These are phyloP conservation scores for Mucor irregularis DNA, from an alignment of 371 early-diverging fungal genomes.

Conservation along the genomic window DNA sequence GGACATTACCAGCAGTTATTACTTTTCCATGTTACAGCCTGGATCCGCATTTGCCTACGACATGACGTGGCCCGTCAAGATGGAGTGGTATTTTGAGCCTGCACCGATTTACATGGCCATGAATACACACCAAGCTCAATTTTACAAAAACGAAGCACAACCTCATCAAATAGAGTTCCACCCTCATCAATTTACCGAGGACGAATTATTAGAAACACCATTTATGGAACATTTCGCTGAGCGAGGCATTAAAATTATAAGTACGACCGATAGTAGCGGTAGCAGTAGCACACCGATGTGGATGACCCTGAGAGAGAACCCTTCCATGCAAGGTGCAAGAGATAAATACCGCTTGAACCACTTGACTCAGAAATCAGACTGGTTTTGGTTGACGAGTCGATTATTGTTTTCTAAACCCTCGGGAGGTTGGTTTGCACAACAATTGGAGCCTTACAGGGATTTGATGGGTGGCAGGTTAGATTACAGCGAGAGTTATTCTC, in stretches of 20 bases:
- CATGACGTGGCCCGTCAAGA: constrained; percentile 30
- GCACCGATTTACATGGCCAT: constrained; percentile 35
- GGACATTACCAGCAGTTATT: constrained; percentile 33
- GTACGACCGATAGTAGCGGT: constrained; percentile 3
- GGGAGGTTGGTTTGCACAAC: constrained; percentile 19
- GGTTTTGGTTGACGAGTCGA: constrained; percentile 39
- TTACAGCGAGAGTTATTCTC: constrained; percentile 9
- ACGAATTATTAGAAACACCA: constrained; percentile 3
- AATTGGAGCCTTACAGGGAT: constrained; percentile 30
- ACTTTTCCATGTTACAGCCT: constrained; percentile 40
- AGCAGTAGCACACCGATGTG: neutral
- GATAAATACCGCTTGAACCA: constrained; percentile 36
- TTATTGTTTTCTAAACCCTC: constrained; percentile 36
- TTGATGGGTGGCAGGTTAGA: constrained; percentile 40
- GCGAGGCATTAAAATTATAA: constrained; percentile 8
- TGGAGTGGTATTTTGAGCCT: constrained; percentile 41
- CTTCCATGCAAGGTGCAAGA: constrained; percentile 19
- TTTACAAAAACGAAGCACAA: constrained; percentile 25
- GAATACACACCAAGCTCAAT: constrained; percentile 28
- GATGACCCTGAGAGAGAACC: constrained; percentile 5
- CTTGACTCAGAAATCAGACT: constrained; percentile 25
- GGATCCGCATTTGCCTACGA: constrained; percentile 43
- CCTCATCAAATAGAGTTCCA: neutral
- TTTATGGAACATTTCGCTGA: constrained; percentile 2
- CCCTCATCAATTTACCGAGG: neutral